These are phyloP conservation scores for Trichoderma oligosporum DNA, from an alignment of 2,329 filamentous ascomycete genomes.

Conservation along the genomic window DNA sequence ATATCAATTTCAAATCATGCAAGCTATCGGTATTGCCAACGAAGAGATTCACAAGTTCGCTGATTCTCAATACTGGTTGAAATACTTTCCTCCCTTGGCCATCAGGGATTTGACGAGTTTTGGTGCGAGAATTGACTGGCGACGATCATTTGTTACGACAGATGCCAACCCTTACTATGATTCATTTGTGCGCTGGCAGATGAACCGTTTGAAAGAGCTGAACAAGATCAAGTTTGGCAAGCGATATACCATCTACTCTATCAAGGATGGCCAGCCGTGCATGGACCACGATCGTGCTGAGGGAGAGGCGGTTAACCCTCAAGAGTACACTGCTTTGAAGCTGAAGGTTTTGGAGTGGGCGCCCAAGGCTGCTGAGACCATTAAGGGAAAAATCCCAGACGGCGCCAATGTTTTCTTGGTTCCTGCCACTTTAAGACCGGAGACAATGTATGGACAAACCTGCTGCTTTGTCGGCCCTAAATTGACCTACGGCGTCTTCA, in stretches of 20 bases:
- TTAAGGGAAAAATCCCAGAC: conserved; percentile 75
- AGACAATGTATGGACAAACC: conserved; percentile 98
- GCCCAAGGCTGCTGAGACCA: conserved; percentile 63
- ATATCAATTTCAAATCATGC: conserved; percentile 95
- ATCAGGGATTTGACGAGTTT: conserved; percentile 77
- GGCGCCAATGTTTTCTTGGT: conserved; percentile 82
- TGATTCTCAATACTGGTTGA: conserved; percentile 86
- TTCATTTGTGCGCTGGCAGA: conserved; percentile 93
- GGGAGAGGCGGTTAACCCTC: conserved; percentile 59
- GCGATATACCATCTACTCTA: conserved; percentile 81
- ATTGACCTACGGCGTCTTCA: conserved; percentile 85
- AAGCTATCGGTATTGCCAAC: conserved; percentile 79
- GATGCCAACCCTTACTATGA: conserved; percentile 97
- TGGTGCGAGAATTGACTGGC: conserved; percentile 87
- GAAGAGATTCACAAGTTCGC: conserved; percentile 92
- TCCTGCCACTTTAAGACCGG: conserved; percentile 85
- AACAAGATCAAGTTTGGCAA: conserved; percentile 93
- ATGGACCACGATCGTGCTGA: conserved; percentile 48
- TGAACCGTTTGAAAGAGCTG: conserved; percentile 84
- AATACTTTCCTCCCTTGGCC: conserved; percentile 66
- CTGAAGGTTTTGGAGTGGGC: conserved; percentile 89
- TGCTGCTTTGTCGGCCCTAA: conserved; percentile 93
- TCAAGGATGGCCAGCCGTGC: conserved; percentile 45
- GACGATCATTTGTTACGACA: conserved; percentile 87
- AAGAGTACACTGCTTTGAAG: conserved; percentile 92